Evolutionary conservation across 768 basidiomycete genomes (phyloP), one percentile per base, ranked within the genome.

Genomic region (Hygrophoropsis aurantiaca): DNA sequence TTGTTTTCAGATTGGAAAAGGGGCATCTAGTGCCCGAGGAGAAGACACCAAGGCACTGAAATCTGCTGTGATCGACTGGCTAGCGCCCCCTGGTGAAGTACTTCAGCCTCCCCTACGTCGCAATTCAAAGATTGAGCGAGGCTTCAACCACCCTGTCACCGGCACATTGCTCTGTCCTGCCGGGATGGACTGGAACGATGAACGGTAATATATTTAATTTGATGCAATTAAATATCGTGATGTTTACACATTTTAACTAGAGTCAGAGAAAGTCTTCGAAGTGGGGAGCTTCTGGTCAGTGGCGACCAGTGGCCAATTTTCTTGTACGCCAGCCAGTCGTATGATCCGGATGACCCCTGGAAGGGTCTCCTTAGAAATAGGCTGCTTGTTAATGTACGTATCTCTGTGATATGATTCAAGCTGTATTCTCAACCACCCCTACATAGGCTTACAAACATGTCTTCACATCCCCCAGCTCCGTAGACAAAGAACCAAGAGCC

Each of bases 381-480:
- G 11, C 33, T 45, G 19, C 20, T 34, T 7, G 20, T 44, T 7
- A 1, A 10, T 16, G 27, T 20, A 21, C 23, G 4, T 26, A 37
- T 19, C 27, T n/a, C 13, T 23, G 35, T n/a, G 23, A 38, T 13
- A 32, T 38, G 38, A 25, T 35, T 34, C 32, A n/a, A 10, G 23
- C 27, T 10, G 21, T 35, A 3, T 18, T 6, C 32, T 26, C 18
- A 21, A 30, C 18, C 34, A 11, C 15, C 35, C 15, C 19, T 10
- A 8, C 20, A 25, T 26, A 64, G 62, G 60, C 56, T 3, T 61
- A 44, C 26, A 61, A 57, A 26, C 56, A 61, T 41, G 45, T 65
- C 16, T 65, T 65, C 26, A 65, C 56, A 2, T 63, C 57, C 2
- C 62, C 62, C 3, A 63, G 62, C 25, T 61, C 60, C 2, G 58